These are phyloP conservation scores for Sporothrix humicola DNA, from an alignment of 2,329 filamentous ascomycete species.

Conservation along the genomic window DNA sequence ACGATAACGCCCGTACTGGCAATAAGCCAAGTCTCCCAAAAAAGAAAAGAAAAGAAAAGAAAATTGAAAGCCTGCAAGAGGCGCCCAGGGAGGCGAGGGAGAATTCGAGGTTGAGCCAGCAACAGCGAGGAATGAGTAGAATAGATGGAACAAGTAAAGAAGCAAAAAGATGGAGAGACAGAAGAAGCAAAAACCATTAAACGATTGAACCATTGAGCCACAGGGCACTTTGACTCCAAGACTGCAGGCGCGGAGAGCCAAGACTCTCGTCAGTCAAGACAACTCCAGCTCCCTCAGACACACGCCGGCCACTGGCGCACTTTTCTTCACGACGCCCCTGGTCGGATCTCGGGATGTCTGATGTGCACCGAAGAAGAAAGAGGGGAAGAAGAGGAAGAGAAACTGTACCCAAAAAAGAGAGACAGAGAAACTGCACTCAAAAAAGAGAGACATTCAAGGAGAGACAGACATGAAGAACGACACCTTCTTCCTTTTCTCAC, in stretches of 20 bases:
- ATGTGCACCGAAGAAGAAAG: constrained; percentile 2
- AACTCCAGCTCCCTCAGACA: constrained; percentile 21
- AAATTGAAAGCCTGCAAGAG: constrained; percentile 8
- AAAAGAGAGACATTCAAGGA: background rate
- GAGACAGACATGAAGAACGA: constrained; percentile 20
- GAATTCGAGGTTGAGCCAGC: background rate
- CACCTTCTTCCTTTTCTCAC: background rate
- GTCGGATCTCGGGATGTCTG: constrained; percentile 12
- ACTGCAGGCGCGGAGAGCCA: constrained; percentile 12
- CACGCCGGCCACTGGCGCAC: constrained; percentile 22
- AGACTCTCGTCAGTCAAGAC: constrained; percentile 3
- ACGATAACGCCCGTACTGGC: background rate
- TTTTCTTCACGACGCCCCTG: constrained; percentile 17
- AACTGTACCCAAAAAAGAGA: background rate
- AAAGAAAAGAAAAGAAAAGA: background rate
- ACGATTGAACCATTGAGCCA: background rate
- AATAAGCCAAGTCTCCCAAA: background rate
- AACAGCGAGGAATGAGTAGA: constrained; percentile 18
- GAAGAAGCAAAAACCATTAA: background rate
- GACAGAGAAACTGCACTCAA: background rate
- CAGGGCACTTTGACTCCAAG: background rate
- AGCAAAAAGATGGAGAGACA: background rate
- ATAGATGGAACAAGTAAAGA: background rate
- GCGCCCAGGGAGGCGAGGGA: background rate
- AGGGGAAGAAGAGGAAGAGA: background rate